Evolutionary conservation across 257 asterid species (phyloP).

Genomic region (Fraxinus anomala): DNA sequence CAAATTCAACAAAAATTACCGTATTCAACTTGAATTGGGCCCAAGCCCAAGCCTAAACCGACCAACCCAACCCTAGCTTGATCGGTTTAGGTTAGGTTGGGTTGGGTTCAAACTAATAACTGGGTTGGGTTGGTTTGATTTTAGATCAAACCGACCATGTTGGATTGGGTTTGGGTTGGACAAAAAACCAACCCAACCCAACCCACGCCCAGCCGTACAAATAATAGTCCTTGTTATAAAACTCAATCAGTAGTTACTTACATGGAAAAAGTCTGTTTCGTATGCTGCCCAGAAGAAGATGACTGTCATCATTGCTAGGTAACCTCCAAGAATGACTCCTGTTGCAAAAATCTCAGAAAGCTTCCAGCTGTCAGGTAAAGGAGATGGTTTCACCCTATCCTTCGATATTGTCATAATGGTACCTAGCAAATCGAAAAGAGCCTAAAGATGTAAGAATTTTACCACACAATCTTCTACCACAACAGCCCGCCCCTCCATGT

Average conservation of each 20-base stretch:
- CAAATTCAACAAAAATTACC: no score
- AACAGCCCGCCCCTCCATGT: neutral
- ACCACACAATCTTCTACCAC: neutral
- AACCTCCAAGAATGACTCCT: constrained; percentile 21
- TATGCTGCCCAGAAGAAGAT: constrained; percentile 25
- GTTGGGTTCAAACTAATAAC: no score
- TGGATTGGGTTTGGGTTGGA: no score
- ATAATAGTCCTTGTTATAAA: neutral
- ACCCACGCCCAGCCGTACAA: neutral
- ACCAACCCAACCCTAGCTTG: no score
- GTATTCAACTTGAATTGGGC: no score
- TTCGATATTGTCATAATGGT: constrained; percentile 22
- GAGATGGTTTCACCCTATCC: constrained; percentile 25
- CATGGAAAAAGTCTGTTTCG: constrained; percentile 16
- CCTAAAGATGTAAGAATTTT: constrained; percentile 4
- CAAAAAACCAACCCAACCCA: no score
- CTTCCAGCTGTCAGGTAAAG: constrained; percentile 25
- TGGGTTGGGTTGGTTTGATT: no score
- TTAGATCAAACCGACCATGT: no score
- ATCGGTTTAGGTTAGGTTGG: no score
- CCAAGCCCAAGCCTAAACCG: no score
- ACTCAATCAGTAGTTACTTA: neutral
- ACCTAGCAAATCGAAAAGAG: neutral
- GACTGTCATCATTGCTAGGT: constrained; percentile 21
- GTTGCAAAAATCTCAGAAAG: constrained; percentile 15